Percentiles rank a stretch among this genome's conserved stretches.
These are phyloP conservation scores for Pneumocystis wakefieldiae DNA, from an alignment of 1,139 yeast genomes.

Conservation along the genomic window DNA sequence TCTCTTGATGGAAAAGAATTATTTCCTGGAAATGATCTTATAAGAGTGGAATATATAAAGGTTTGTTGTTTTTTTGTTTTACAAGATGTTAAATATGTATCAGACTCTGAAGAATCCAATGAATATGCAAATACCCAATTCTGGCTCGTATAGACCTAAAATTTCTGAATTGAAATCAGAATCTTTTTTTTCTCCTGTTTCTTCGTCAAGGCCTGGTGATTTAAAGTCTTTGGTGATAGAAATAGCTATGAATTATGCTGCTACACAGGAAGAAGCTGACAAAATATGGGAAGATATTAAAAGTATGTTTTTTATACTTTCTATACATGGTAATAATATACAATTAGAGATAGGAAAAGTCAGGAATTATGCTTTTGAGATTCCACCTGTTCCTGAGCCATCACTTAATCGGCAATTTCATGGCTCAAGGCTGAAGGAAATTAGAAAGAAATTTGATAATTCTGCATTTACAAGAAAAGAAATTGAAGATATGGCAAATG, in stretches of 20 bases:
- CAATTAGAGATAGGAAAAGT: neutral
- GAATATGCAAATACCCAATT: neutral
- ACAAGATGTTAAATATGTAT: conserved; percentile 1
- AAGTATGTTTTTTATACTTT: neutral
- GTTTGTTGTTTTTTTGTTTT: conserved; percentile 14
- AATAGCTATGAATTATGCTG: conserved; percentile 23
- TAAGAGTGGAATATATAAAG: conserved; percentile 29
- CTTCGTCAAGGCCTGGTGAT: conserved; percentile 7
- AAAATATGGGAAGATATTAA: conserved; percentile 9
- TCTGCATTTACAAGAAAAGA: conserved; percentile 35
- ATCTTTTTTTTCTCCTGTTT: neutral
- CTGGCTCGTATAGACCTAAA: neutral
- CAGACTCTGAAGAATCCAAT: neutral
- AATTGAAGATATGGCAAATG: conserved; percentile 67
- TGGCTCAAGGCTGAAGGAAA: conserved; percentile 52
- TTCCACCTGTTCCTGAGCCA: conserved; percentile 24
- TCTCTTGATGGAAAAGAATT: conserved; percentile 69
- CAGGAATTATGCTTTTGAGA: conserved; percentile 2
- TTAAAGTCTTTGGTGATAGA: conserved; percentile 18
- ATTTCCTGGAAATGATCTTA: conserved; percentile 45
- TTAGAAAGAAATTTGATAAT: conserved; percentile 36
- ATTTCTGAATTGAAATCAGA: neutral
- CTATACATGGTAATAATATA: neutral
- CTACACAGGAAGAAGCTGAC: conserved; percentile 18
- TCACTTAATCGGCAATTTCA: conserved; percentile 51